Evolutionary conservation across 73 alveolate species (phyloP), one percentile per base, ranked within the genome.

Genomic region (Urostyla sp.): DNA sequence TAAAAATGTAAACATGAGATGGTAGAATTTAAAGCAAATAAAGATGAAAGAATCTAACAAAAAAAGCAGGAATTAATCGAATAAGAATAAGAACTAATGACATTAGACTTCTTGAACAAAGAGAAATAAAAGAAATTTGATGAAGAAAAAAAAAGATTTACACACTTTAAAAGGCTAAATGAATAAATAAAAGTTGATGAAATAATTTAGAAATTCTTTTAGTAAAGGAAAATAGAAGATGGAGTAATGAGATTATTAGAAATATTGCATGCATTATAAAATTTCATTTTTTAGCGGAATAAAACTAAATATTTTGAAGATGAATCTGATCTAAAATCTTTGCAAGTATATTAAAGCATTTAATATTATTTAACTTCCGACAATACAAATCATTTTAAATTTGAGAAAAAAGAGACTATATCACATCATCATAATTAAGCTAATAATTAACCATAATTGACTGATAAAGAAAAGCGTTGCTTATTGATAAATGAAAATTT

Each of bases 181-280:
- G 79, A 63, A 34, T 63, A 57, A 7, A 63, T 63, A 37, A 63
- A 43, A 21, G 27, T 63, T 5, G 79, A 63, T 8, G 79, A 63
- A 8, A 63, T 63, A 13, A 63, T 63, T 2, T 20, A 3, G 5
- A 40, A 8, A 6, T 63, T 63, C 43, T 63, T 63, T 40, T 27
- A 35, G 10, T 43, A 63, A 38, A 63, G 79, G 44, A 63, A 63
- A 21, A 35, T 18, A 21, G 79, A 63, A 40, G 79, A 63, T 44
- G 20, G 44, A 8, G 21, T 63, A 46, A 44, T 63, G 20, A 63
- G 44, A 26, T 43, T 26, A 15, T 5, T 63, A 5, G 79, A 63
- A 18, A 63, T 63, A 8, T 1, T 63, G 24, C 23, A 16, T 1
- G 1, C 8, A 3, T 40, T 63, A 38, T 6, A 13, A 31, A 16